These are phyloP conservation scores for Diaporthe australafricana DNA, from an alignment of 2,329 filamentous ascomycete species.

Conservation along the genomic window DNA sequence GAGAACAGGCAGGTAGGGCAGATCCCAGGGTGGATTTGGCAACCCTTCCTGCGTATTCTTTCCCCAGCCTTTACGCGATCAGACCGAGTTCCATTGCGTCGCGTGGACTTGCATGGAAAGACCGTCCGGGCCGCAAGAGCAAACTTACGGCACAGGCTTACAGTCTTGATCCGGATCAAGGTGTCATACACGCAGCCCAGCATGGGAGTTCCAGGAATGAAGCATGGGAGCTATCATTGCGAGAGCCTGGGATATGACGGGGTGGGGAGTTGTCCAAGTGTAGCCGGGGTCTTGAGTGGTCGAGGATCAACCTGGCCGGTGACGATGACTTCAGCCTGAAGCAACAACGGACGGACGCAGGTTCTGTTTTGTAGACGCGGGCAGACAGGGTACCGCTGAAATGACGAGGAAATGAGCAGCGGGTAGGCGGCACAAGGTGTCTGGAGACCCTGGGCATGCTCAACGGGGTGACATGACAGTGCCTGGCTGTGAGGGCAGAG, in stretches of 20 bases:
- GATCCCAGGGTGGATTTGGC: slow-evolving; percentile 18
- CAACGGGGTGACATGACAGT: slow-evolving; percentile 1
- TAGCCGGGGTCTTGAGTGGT: slow-evolving; percentile 3
- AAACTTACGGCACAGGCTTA: background rate
- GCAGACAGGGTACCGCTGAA: slow-evolving; percentile 10
- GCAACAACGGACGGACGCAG: background rate
- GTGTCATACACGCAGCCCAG: background rate
- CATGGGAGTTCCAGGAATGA: background rate
- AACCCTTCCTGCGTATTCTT: background rate
- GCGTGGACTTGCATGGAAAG: slow-evolving; percentile 11
- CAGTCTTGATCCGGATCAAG: background rate
- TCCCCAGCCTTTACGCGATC: slow-evolving; percentile 6
- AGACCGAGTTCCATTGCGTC: background rate
- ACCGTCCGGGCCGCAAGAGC: slow-evolving; percentile 14
- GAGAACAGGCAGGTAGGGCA: slow-evolving; percentile 19
- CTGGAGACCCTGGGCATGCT: slow-evolving; percentile 16
- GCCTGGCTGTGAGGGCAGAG: background rate
- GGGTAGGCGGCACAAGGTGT: background rate
- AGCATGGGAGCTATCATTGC: background rate
- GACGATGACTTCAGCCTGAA: slow-evolving; percentile 17
- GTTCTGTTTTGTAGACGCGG: background rate
- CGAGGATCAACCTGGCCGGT: background rate
- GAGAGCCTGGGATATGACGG: background rate
- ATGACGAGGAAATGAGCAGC: slow-evolving; percentile 16
- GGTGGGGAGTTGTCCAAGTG: background rate